These are phyloP conservation scores for Lagenidium giganteum DNA, from an alignment of 352 stramenopile species.

Conservation along the genomic window DNA sequence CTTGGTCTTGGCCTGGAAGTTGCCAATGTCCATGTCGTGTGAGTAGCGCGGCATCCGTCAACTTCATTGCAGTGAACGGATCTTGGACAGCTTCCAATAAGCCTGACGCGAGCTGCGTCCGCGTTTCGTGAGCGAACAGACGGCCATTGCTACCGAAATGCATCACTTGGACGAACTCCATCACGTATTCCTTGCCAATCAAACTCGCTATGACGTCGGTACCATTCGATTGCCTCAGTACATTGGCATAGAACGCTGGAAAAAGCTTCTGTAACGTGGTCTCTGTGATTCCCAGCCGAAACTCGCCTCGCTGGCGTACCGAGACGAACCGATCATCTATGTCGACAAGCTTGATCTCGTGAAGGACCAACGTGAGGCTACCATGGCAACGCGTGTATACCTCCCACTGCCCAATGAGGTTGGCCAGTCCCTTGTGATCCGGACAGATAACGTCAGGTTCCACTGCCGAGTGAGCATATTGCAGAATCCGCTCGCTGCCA, in stretches of 20 bases:
- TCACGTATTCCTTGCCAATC: conserved; percentile 19
- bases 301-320: conserved; percentile 26
- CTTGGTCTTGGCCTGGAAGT: conserved; percentile 2
- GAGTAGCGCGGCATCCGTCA: conserved; percentile 46
- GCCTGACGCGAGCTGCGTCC: conserved; percentile 36
- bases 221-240: too few relatives aligned
- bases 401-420: conserved; percentile 48
- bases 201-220: too few relatives aligned
- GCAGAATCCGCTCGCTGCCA: too few relatives aligned
- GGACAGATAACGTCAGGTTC: conserved; percentile 32
- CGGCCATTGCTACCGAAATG: conserved; percentile 26
- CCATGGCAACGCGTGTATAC: conserved; percentile 53
- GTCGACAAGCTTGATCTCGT: conserved; percentile 23
- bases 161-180: conserved; percentile 26
- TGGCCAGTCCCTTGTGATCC: conserved; percentile 37
- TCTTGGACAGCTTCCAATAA: conserved; percentile 35
- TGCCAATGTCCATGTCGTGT: conserved; percentile 17
- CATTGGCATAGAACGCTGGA: conserved; percentile 27
- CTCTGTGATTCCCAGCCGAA: conserved; percentile 31
- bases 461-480: conserved; percentile 23
- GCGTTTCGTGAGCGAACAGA: conserved; percentile 29
- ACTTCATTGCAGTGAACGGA: conserved; percentile 47
- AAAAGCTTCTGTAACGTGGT: conserved; percentile 42
- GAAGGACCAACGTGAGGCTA: conserved; percentile 21
- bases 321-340: conserved; percentile 29